phyloP scores from a whole-genome alignment of 805 yeast species.

The Ogataea trehaloabstinens region DNA sequence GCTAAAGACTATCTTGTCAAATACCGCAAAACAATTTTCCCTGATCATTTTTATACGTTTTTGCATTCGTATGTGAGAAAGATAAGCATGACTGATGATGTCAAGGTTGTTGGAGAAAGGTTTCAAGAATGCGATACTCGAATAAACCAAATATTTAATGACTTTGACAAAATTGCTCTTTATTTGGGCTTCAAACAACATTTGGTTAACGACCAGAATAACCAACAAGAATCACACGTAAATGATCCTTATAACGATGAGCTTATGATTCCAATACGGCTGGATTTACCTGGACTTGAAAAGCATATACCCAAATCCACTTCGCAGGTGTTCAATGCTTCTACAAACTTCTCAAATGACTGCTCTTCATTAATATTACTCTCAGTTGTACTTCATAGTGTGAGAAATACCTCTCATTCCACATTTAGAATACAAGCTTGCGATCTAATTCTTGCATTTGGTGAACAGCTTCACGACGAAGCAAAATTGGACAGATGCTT shows the following conservation, averaged over 20 bases:
- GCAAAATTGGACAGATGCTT: constrained; percentile 80
- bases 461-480: constrained; percentile 78
- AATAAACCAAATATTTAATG: constrained; percentile 57
- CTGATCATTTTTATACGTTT: constrained; percentile 64
- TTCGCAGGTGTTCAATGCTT: constrained; percentile 22
- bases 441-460: constrained; percentile 70
- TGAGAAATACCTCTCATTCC: constrained; percentile 60
- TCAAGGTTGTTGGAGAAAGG: constrained; percentile 19
- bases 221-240: not conserved
- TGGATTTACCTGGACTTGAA: constrained; percentile 54
- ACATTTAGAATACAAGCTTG: constrained; percentile 64
- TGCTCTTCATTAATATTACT: constrained; percentile 58
- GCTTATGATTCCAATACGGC: constrained; percentile 36
- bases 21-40: constrained; percentile 56
- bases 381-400: constrained; percentile 54
- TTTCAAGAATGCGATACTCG: constrained; percentile 51
- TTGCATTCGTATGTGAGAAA: constrained; percentile 64
- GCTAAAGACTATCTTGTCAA: constrained; percentile 53
- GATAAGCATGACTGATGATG: constrained; percentile 24
- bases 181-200: constrained; percentile 37
- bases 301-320: constrained; percentile 43
- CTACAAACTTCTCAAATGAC: constrained; percentile 27
- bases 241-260: constrained; percentile 10
- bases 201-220: constrained; percentile 11
- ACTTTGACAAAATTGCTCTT: constrained; percentile 50